Conservation (phyloP, 176 grass and related monocot species). For the Saccharum officinarum region DNA sequence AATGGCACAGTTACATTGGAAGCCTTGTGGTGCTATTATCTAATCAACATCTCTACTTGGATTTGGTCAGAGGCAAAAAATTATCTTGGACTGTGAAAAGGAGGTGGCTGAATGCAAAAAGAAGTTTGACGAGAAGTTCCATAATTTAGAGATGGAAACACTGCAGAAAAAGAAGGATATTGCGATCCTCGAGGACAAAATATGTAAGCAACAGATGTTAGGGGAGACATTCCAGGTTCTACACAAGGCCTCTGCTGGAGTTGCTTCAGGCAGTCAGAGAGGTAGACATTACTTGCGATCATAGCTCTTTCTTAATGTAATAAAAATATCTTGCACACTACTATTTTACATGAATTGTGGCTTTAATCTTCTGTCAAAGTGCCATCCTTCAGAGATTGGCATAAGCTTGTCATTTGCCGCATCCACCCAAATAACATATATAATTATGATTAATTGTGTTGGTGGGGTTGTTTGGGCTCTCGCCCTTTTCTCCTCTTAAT, state of each 20-base stretch:
- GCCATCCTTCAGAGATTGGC: not conserved
- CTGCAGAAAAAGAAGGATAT: constrained; percentile 34
- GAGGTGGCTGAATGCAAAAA: constrained; percentile 39
- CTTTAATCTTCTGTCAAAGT: not conserved
- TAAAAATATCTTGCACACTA: constrained; percentile 1
- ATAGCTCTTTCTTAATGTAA: constrained; percentile 17
- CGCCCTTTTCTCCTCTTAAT: no score
- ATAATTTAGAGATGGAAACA: constrained; percentile 41
- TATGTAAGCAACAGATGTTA: constrained; percentile 52
- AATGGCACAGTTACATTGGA: not conserved
- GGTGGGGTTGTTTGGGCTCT: no score
- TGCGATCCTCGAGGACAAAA: constrained; percentile 30
- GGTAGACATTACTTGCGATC: constrained; percentile 28
- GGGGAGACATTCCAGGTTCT: constrained; percentile 43
- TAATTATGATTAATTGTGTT: not conserved
- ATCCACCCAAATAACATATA: not conserved
- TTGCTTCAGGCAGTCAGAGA: constrained; percentile 28
- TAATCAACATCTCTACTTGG: constrained; percentile 20
- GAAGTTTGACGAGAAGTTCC: constrained; percentile 43
- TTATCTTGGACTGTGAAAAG: constrained; percentile 33
- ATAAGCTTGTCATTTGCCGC: not conserved
- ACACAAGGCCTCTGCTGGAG: constrained; percentile 11
- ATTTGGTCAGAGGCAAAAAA: constrained; percentile 37
- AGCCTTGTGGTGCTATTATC: constrained; percentile 8
- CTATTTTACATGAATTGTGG: not conserved